Conservation (phyloP, 2,329 filamentous ascomycete species). For the Meredithiella fracta region DNA sequence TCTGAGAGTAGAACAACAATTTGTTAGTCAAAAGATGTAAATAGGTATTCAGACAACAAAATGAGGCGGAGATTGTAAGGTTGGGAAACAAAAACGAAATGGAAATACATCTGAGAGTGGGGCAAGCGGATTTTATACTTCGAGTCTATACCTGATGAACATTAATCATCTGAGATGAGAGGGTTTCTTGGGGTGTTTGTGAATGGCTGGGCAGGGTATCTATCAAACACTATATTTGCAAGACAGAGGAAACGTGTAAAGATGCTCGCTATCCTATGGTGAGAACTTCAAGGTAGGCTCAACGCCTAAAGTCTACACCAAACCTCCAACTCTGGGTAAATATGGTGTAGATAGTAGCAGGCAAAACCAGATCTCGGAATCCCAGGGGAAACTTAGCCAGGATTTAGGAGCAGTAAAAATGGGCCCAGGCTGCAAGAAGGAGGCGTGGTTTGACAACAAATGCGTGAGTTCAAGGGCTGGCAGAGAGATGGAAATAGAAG, state of each 20-base stretch:
- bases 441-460: conserved; percentile 7
- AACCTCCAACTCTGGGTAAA: not conserved
- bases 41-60: not conserved
- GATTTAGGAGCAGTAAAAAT: conserved; percentile 6
- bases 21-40: not conserved
- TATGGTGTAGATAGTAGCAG: not conserved
- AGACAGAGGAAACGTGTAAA: conserved; percentile 13
- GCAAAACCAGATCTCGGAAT: conserved; percentile 4
- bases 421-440: conserved; percentile 6
- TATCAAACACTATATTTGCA: not conserved
- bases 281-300: not conserved
- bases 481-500: not conserved
- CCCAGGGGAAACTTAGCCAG: conserved; percentile 3
- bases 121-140: conserved; percentile 9
- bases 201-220: not conserved
- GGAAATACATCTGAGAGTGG: not conserved
- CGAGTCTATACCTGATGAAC: not conserved
- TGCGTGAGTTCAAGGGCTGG: not conserved
- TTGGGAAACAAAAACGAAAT: not conserved
- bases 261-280: not conserved
- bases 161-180: not conserved
- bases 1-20: not conserved
- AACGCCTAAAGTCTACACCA: conserved; percentile 1
- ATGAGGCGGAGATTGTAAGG: not conserved
- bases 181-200: not conserved